Conservation (phyloP, 2,329 filamentous ascomycete genomes). For the Penicillium sclerotigenum region DNA sequence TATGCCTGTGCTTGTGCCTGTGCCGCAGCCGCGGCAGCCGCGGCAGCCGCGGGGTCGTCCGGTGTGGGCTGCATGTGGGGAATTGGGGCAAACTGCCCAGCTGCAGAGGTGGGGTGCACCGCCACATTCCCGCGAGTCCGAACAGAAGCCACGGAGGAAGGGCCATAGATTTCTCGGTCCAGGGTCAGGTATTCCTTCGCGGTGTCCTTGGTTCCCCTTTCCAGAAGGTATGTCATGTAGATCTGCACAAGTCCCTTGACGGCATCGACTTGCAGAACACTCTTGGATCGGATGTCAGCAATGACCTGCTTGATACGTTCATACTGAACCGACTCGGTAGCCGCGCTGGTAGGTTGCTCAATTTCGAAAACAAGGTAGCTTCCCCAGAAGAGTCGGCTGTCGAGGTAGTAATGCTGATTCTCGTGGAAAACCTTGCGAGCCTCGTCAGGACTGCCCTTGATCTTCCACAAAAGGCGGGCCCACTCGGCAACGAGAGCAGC, state of each 20-base stretch:
- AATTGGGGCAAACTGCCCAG: constrained; percentile 2
- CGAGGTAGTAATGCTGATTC: constrained; percentile 78
- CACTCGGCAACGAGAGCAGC: constrained; percentile 84
- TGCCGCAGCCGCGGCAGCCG: too few relatives aligned
- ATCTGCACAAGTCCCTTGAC: constrained; percentile 72
- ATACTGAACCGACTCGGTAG: constrained; percentile 63
- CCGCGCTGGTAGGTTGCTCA: constrained; percentile 68
- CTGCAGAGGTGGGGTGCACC: constrained; percentile 10
- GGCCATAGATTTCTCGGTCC: constrained; percentile 81
- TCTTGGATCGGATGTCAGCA: constrained; percentile 69
- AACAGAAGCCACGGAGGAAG: constrained; percentile 38
- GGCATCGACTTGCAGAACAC: constrained; percentile 62
- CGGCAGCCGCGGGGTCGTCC: constrained; percentile 18
- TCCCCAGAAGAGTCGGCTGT: constrained; percentile 85
- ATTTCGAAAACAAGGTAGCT: constrained; percentile 87
- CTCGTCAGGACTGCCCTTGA: constrained; percentile 74
- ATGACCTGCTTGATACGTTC: constrained; percentile 78
- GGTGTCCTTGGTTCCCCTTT: constrained; percentile 74
- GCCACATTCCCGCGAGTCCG: constrained; percentile 28
- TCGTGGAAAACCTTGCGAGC: constrained; percentile 79
- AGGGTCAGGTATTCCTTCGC: constrained; percentile 82
- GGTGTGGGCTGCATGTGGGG: constrained; percentile 5
- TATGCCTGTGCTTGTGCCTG: constrained; percentile 30
- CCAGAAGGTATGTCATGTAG: constrained; percentile 81
- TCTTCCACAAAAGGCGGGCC: constrained; percentile 82